Evolutionary conservation across 108 stramenopile genomes (phyloP), one percentile per base, ranked within the genome.

Genomic region (Skeletonema marinoi): DNA sequence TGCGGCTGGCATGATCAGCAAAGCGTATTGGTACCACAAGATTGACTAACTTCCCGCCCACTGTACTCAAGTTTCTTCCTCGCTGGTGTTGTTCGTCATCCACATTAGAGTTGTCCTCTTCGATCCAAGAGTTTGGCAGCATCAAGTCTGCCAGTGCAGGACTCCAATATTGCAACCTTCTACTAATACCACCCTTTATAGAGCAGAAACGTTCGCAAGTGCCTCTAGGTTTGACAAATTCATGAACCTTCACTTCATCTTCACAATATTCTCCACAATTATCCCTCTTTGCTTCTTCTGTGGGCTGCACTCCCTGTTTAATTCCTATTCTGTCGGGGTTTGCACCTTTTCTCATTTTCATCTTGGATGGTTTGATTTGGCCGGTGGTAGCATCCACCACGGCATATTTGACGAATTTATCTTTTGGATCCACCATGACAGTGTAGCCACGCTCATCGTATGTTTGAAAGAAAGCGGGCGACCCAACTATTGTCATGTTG

Each of bases 11-110:
- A 33, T 75, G 74, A 35, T 75, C 67, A 33, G 67, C 66, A 9
- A 75, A 75, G 31, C 50, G 42, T 29, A 75, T 75, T 38, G 74
- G 74, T 8, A 75, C 59, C 10, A 75, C 74, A 25, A 75, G 62
- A 35, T 75, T 75, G 19, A 30, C 12, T 14, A 72, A 63, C 14
- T 41, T 66, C 5, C 54, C 54, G 2, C 54, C 54, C 19, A 56
- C 54, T 21, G 25, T 3, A 10, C 54, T 56, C 25, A 56, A 56
- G 25, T 56, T 56, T 29, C 54, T 56, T 2, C 54, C 25, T 10
- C 25, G 19, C 29, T 56, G 54, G 21, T n/a, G 54, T 16, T 25
- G 25, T 25, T 25, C 25, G 10, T 56, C 54, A 46, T 46, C 44
- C 4, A 29, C 17, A 56, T 17, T 6, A 56, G 54, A 56, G 25